Conservation (phyloP, 2,329 filamentous ascomycete species). For the Exophiala sp. region DNA sequence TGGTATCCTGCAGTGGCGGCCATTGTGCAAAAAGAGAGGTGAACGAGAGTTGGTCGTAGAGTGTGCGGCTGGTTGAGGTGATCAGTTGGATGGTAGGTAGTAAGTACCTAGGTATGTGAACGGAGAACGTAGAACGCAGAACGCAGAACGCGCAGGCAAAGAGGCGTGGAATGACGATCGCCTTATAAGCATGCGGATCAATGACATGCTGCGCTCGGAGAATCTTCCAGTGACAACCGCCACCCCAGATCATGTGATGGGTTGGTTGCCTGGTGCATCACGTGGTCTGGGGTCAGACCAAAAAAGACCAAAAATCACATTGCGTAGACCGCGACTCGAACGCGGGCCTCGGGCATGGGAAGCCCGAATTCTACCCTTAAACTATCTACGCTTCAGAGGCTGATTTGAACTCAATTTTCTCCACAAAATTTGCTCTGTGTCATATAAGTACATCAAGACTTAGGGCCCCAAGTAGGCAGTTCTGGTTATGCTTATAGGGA, state of each 20-base stretch:
- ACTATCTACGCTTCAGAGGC: slow-evolving; percentile 25
- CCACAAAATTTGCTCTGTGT: too few species aligned
- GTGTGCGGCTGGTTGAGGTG: background rate
- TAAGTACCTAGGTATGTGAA: too few species aligned
- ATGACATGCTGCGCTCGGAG: slow-evolving; percentile 5
- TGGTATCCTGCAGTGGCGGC: slow-evolving; percentile 63
- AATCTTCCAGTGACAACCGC: slow-evolving; percentile 13
- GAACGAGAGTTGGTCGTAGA: background rate
- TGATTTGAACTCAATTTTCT: too few species aligned
- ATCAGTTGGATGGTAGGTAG: too few species aligned
- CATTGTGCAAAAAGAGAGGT: slow-evolving; percentile 19
- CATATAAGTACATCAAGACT: too few species aligned
- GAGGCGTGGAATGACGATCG: slow-evolving; percentile 5
- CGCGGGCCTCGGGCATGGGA: slow-evolving; percentile 30
- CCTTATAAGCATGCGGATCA: background rate
- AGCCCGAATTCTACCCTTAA: slow-evolving; percentile 31
- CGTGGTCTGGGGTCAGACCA: background rate
- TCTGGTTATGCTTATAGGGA: too few species aligned
- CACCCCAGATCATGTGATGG: slow-evolving; percentile 1
- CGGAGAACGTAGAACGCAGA: too few species aligned
- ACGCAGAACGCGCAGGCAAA: background rate
- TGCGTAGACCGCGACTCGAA: slow-evolving; percentile 28
- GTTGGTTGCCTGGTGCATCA: background rate
- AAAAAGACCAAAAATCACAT: slow-evolving; percentile 5
- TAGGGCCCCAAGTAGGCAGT: too few species aligned